Evolutionary conservation across 169 alveolate species (phyloP).

Genomic region (Cryptosporidium bovis): DNA sequence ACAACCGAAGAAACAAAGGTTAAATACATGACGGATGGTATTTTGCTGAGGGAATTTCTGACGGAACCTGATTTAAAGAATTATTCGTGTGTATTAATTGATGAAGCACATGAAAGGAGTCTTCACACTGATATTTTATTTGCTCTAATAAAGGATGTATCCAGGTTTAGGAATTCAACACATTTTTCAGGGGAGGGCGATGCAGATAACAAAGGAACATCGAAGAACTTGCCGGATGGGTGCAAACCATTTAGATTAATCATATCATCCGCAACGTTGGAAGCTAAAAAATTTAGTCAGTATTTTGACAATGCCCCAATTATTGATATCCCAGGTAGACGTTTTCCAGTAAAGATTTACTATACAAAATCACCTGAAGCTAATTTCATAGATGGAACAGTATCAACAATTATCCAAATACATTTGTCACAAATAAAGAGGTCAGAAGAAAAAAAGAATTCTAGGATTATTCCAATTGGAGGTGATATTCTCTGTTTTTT

Average conservation of each 20-base stretch:
- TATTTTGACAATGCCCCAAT: slow-evolving; percentile 97
- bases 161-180: slow-evolving; percentile 73
- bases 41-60: slow-evolving; percentile 96
- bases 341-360: slow-evolving; percentile 97
- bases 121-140: slow-evolving; percentile 98
- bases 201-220: background rate
- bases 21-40: slow-evolving; percentile 99
- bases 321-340: slow-evolving; percentile 95
- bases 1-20: slow-evolving; percentile 94
- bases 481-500: slow-evolving; percentile 99
- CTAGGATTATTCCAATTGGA: slow-evolving; percentile 53
- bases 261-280: slow-evolving; percentile 97
- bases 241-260: slow-evolving; percentile 89
- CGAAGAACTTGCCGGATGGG: background rate
- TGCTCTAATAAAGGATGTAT: slow-evolving; percentile 95
- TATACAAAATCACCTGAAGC: slow-evolving; percentile 99
- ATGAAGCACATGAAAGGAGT: slow-evolving; percentile 99
- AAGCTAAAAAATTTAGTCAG: slow-evolving; percentile 96
- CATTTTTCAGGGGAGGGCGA: background rate
- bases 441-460: background rate
- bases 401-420: slow-evolving; percentile 97
- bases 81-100: slow-evolving; percentile 96
- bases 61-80: slow-evolving; percentile 94
- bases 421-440: slow-evolving; percentile 93
- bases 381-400: slow-evolving; percentile 98